A percentile compares a stretch with the other conserved stretches of the same genome.
phyloP scores from a whole-genome alignment of 192 early-diverging fungal species.

The Entomortierella parvispora region DNA sequence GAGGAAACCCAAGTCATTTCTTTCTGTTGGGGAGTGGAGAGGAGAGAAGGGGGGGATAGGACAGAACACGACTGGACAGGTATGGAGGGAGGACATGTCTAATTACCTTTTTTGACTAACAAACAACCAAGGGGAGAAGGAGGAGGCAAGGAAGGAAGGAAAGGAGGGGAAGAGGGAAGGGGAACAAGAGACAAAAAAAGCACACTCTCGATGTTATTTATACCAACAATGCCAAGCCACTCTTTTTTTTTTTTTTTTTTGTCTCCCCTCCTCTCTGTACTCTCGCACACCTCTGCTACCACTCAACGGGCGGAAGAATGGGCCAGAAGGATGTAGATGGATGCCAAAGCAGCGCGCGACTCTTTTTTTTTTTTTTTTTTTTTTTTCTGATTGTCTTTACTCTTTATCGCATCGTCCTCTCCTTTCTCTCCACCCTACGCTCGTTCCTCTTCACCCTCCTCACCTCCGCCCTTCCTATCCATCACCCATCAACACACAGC shows the following conservation, averaged over 20 bases:
- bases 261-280: too few species aligned
- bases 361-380: neutral
- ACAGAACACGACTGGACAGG: too few species aligned
- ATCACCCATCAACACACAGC: neutral
- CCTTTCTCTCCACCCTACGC: neutral
- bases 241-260: too few species aligned
- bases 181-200: conserved; percentile 4
- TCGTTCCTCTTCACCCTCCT: neutral
- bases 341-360: too few species aligned
- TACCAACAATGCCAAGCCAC: conserved; percentile 1
- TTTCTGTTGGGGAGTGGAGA: too few species aligned
- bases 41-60: too few species aligned
- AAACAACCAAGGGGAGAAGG: neutral
- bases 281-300: too few species aligned
- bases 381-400: neutral
- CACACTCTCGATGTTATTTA: conserved; percentile 1
- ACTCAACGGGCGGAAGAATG: too few species aligned
- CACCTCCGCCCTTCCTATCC: neutral
- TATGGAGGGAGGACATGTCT: too few species aligned
- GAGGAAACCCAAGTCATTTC: too few species aligned
- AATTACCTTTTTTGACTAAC: neutral
- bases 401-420: conserved; percentile 1
- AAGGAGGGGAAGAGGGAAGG: neutral
- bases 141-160: conserved; percentile 3
- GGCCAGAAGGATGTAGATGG: too few species aligned